These are phyloP conservation scores for Protomyces pachydermus DNA, from an alignment of 1,139 yeast species.

Conservation along the genomic window DNA sequence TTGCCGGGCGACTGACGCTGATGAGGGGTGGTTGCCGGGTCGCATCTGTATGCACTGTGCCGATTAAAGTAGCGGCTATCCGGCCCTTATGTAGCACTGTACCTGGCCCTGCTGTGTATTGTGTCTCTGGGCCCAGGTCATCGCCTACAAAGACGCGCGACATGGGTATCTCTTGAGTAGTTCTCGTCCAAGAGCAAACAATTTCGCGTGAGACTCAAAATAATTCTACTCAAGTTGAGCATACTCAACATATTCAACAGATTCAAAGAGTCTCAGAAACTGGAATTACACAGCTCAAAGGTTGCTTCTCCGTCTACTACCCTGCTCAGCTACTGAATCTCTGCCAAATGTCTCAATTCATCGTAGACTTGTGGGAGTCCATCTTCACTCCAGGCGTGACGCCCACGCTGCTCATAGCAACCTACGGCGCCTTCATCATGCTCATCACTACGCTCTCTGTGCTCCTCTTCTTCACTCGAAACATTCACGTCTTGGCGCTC, in stretches of 20 bases:
- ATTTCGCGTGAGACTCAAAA: too few relatives aligned
- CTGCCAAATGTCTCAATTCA: conserved; percentile 39
- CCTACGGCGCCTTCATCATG: conserved; percentile 62
- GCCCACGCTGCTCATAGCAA: conserved; percentile 78
- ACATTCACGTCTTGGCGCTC: conserved; percentile 62
- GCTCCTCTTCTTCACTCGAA: conserved; percentile 59
- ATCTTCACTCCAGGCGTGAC: conserved; percentile 92
- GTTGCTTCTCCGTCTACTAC: background rate
- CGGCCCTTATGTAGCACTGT: conserved; percentile 28
- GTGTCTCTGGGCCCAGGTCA: conserved; percentile 30
- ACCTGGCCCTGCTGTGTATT: conserved; percentile 31
- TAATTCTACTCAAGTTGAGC: too few relatives aligned
- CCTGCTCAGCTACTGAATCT: background rate
- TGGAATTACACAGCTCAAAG: too few relatives aligned
- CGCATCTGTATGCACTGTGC: background rate
- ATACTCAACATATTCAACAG: too few relatives aligned
- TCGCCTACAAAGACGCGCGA: conserved; percentile 31
- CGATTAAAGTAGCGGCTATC: conserved; percentile 29
- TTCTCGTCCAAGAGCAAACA: too few relatives aligned
- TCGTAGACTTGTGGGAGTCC: conserved; percentile 79
- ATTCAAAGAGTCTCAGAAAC: too few relatives aligned
- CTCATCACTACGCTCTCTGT: conserved; percentile 51
- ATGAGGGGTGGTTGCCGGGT: background rate
- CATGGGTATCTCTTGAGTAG: background rate
- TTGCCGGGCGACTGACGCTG: background rate